These are phyloP conservation scores for Pseudogymnoascus sp. DNA, from an alignment of 2,329 filamentous ascomycete genomes.

Conservation along the genomic window DNA sequence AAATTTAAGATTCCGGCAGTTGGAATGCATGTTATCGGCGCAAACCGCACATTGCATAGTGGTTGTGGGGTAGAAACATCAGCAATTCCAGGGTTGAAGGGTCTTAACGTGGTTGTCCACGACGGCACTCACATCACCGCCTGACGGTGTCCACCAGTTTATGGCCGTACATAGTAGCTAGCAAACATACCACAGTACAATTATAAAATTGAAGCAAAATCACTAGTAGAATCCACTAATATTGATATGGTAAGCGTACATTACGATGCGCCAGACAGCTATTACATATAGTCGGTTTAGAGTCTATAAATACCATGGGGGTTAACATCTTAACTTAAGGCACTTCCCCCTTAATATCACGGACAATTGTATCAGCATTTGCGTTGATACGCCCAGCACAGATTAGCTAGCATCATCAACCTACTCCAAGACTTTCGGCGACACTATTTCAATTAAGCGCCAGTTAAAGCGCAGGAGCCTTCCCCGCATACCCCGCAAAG, in stretches of 20 bases:
- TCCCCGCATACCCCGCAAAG: not conserved
- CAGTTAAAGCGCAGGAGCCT: not conserved
- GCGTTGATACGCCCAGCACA: not conserved
- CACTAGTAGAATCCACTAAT: not conserved
- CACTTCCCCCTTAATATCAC: not conserved
- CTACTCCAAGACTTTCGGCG: not conserved
- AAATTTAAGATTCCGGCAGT: constrained; percentile 8
- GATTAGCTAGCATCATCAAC: not conserved
- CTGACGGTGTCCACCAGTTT: not conserved
- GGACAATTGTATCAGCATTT: not conserved
- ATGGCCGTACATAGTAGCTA: not conserved
- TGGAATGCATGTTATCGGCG: not conserved
- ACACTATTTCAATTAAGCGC: not conserved
- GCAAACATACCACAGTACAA: not conserved
- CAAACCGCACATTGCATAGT: not conserved
- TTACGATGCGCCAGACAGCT: not conserved
- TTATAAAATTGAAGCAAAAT: not conserved
- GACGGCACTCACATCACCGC: not conserved
- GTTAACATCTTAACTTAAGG: no score
- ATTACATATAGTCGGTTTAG: not conserved
- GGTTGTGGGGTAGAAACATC: not conserved
- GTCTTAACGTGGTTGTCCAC: not conserved
- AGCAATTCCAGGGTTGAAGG: not conserved
- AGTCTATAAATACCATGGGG: not conserved
- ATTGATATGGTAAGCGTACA: not conserved